Evolutionary conservation across 1,139 yeast genomes (phyloP), one percentile per base, ranked within the genome.

Genomic region (Saccharomyces hybrid): DNA sequence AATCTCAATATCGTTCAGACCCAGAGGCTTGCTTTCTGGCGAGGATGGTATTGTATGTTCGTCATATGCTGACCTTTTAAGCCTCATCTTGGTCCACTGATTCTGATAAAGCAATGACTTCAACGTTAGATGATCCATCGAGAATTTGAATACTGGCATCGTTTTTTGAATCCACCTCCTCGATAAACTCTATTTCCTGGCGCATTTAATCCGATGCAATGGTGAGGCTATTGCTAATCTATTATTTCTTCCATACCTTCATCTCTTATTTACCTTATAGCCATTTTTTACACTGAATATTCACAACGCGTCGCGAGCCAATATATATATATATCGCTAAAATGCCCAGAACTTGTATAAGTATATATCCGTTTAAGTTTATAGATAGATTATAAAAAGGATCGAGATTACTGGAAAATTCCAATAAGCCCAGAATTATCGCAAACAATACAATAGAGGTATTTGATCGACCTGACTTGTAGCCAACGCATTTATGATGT

Each of bases 351-450:
- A 24, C 11, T 21, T 16, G 19, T 38, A 8, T 11, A 38, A 4
- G 1, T 38, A 9, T 16, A 19, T 19, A 38, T 19, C 9, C 24
- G 26, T 9, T 38, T 9, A 38, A 4, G 19, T 24, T 4, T 38
- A 38, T 9, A 3, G 7, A 38, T 9, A 3, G 7, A 16, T 16
- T 21, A 21, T 38, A 21, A 38, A 38, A 21, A 55, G 34, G n/a
- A 47, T 51, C 6, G 54, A 55, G 11, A 16, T n/a, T 44, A 48
- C 27, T 34, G 27, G 24, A 52, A 53, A 41, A 58, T 42, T 51
- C 56, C 61, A 5, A 65, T 59, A 1, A 60, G 47, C 3, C 67
- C 67, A 11, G 65, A 59, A 49, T 61, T 62, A 49, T 65, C 67
- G 5, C 61, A 59, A 8, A 64, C 55, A 5, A 65, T 47, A n/a